Percentiles rank a stretch among this genome's conserved stretches.
These are phyloP conservation scores for Salvia rosmarinus DNA, from an alignment of 257 asterid species.

Conservation along the genomic window DNA sequence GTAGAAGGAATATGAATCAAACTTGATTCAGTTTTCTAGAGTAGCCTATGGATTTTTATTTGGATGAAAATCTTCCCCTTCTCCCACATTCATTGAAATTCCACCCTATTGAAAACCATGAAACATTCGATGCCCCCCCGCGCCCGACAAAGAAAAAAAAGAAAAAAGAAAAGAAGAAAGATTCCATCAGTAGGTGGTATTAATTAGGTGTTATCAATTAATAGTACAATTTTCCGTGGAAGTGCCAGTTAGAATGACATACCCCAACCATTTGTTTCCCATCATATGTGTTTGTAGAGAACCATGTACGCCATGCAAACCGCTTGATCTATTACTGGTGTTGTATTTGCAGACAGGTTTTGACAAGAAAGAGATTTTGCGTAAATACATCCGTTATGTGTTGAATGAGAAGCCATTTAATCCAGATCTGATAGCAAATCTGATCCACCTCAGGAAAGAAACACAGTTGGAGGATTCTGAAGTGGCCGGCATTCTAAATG, in stretches of 20 bases:
- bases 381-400: constrained; percentile 84
- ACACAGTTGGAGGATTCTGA: constrained; percentile 73
- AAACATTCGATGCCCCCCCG: not conserved
- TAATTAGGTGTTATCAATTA: not conserved
- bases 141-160: no score
- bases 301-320: constrained; percentile 22
- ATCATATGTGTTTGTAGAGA: constrained; percentile 6
- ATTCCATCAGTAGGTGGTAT: constrained; percentile 3
- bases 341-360: constrained; percentile 81
- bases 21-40: constrained; percentile 11
- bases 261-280: constrained; percentile 4
- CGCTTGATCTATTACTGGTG: constrained; percentile 35
- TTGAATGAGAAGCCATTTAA: constrained; percentile 94
- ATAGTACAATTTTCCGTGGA: not conserved
- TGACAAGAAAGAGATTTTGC: constrained; percentile 74
- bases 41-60: constrained; percentile 9
- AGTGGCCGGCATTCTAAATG: constrained; percentile 82
- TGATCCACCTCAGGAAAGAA: constrained; percentile 83
- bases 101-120: not conserved
- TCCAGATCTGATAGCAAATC: constrained; percentile 69
- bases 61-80: not conserved
- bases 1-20: constrained; percentile 19
- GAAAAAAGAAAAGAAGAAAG: not conserved
- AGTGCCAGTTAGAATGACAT: constrained; percentile 12
- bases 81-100: not conserved